Conservation (phyloP, 805 yeast species). For the Teunomyces barrocoloradensis region DNA sequence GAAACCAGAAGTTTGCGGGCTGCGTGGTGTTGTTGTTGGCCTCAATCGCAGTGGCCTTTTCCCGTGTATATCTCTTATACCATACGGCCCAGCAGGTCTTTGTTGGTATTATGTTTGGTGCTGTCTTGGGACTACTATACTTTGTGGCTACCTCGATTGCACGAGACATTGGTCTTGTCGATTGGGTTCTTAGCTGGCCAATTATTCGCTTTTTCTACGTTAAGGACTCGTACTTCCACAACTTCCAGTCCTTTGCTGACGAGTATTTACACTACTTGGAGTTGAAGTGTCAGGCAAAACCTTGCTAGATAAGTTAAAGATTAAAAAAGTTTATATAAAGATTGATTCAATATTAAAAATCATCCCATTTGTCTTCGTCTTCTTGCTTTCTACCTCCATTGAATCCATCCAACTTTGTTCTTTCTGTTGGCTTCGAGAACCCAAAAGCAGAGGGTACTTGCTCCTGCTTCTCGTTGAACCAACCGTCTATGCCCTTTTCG, state of each 20-base stretch:
- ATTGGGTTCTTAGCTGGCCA: slow-evolving; percentile 61
- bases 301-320: neutral
- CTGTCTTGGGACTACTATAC: slow-evolving; percentile 55
- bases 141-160: slow-evolving; percentile 50
- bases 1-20: slow-evolving; percentile 25
- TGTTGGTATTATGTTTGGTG: slow-evolving; percentile 70
- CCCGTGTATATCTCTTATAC: slow-evolving; percentile 76
- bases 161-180: slow-evolving; percentile 66
- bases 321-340: neutral
- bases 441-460: slow-evolving; percentile 68
- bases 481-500: slow-evolving; percentile 38
- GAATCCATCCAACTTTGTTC: slow-evolving; percentile 54
- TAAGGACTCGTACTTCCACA: slow-evolving; percentile 58
- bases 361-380: slow-evolving; percentile 68
- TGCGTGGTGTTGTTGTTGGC: slow-evolving; percentile 22
- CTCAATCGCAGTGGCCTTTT: slow-evolving; percentile 51
- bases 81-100: slow-evolving; percentile 72
- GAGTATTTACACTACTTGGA: slow-evolving; percentile 33
- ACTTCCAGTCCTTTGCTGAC: slow-evolving; percentile 45
- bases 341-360: slow-evolving; percentile 37
- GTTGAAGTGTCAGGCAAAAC: slow-evolving; percentile 2
- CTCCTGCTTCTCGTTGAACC: slow-evolving; percentile 45
- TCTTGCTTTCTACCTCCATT: slow-evolving; percentile 41
- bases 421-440: slow-evolving; percentile 52
- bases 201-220: slow-evolving; percentile 49